A percentile compares a stretch with the other conserved stretches of the same genome.
Evolutionary conservation across 139 green algal genomes (phyloP).

Genomic region (Mychonastes homosphaera): DNA sequence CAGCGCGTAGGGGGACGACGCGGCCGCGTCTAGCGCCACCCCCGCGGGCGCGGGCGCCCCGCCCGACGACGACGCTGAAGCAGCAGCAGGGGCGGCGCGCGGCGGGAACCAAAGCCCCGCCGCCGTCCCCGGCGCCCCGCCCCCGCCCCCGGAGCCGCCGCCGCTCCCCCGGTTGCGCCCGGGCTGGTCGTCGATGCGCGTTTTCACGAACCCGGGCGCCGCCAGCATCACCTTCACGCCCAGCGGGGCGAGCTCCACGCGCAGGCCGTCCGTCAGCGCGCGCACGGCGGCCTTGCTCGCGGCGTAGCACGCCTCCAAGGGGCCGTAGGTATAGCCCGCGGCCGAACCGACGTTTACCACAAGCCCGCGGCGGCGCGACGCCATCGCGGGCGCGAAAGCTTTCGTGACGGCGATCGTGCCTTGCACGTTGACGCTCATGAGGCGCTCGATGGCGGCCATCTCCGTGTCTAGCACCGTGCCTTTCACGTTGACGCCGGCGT

Average conservation of each 20-base stretch:
- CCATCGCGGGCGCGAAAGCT: background rate
- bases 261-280: slow-evolving; percentile 14
- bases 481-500: slow-evolving; percentile 5
- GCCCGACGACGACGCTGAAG: too few species aligned
- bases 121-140: too few species aligned
- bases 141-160: too few species aligned
- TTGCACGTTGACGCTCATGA: slow-evolving; percentile 12
- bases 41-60: too few species aligned
- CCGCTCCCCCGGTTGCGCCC: too few species aligned
- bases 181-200: slow-evolving; percentile 17
- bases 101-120: too few species aligned
- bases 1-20: too few species aligned
- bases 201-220: slow-evolving; percentile 16
- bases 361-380: background rate
- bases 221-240: slow-evolving; percentile 15
- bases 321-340: too few species aligned
- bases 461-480: slow-evolving; percentile 1
- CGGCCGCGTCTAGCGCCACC: too few species aligned
- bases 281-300: slow-evolving; percentile 13
- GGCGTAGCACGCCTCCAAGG: slow-evolving; percentile 8
- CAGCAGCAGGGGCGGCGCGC: too few species aligned
- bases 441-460: background rate
- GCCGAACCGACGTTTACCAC: too few species aligned
- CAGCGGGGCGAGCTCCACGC: slow-evolving; percentile 13
- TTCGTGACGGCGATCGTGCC: slow-evolving; percentile 17